These are phyloP conservation scores for Chrysophaeum taylorii DNA, from an alignment of 352 stramenopile genomes.

Conservation along the genomic window DNA sequence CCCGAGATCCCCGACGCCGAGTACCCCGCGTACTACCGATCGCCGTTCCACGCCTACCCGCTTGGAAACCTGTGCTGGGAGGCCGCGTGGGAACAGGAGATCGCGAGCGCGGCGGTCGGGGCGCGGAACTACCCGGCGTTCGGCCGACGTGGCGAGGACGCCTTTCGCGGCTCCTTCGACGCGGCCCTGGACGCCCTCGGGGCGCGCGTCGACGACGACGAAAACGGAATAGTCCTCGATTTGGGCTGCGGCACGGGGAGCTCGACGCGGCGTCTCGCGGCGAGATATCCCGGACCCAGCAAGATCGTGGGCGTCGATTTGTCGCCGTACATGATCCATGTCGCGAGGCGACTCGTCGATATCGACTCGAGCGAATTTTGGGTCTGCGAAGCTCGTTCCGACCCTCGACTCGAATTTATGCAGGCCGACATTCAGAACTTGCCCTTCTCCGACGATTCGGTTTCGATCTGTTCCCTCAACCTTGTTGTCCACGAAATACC, in stretches of 20 bases:
- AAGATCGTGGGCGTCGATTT: conserved; percentile 41
- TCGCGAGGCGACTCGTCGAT: conserved; percentile 35
- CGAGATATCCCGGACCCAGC: conserved; percentile 34
- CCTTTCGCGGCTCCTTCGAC: conserved; percentile 44
- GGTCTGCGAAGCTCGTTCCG: too few species aligned
- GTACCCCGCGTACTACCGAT: conserved; percentile 37
- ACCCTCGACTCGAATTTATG: too few species aligned
- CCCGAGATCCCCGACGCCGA: conserved; percentile 10
- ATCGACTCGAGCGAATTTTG: conserved; percentile 19
- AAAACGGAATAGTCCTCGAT: conserved; percentile 34
- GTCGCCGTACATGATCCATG: conserved; percentile 43
- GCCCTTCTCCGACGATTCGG: too few species aligned
- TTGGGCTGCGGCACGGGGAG: conserved; percentile 46
- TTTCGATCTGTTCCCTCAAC: too few species aligned
- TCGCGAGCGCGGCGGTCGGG: conserved; percentile 39
- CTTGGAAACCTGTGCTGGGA: conserved; percentile 46
- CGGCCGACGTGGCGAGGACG: conserved; percentile 38
- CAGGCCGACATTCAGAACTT: too few species aligned
- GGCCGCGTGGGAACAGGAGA: conserved; percentile 45
- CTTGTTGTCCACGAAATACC: conserved; percentile 48
- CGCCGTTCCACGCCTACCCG: conserved; percentile 46
- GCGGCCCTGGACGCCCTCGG: conserved; percentile 33
- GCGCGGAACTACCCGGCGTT: conserved; percentile 46
- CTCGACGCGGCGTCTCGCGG: conserved; percentile 38
- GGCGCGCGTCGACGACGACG: conserved; percentile 21